Base-by-base conservation (phyloP, 148 eudicot genomes). In the Rhododendron molle region DNA sequence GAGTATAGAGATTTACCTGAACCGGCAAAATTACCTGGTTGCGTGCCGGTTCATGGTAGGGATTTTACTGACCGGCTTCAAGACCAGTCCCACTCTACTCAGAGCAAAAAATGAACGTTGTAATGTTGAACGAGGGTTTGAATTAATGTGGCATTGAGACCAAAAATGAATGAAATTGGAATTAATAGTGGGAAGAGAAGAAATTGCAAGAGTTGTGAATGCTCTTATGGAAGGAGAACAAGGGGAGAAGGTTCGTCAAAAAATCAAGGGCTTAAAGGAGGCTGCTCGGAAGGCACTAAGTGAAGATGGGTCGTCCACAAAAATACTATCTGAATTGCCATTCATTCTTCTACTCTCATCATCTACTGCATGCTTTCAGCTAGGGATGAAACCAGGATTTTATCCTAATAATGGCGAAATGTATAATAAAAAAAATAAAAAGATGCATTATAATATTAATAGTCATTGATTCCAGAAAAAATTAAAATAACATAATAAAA, bases 101-200 rank as follows among this genome's bases (percentile, higher is more conserved):
- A 1, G 87, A 90, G 40, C 91, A 90, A 50, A 82, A 56, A 44
- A 90, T 86, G 87, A 90, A 90, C n/a, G 83, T 87, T 2, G 79
- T 86, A n/a, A 56, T 85, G 82, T 36, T 90, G 2, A 76, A 52
- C 0, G 89, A 88, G 82, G 90, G 82, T 13, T 71, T 88, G 10
- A 84, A n/a, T n/a, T n/a, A n/a, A 81, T 54, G 85, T 88, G 78
- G 91, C 90, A 1, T 44, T 90, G 74, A 86, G 88, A 43, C 86
- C 83, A 4, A 65, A 78, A 20, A 36, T 12, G 23, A 32, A 60
- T 18, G 86, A n/a, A n/a, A n/a, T n/a, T n/a, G n/a, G n/a, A n/a
- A n/a, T n/a, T n/a, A n/a, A n/a, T n/a, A n/a, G n/a, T n/a, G n/a
- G n/a, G n/a, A n/a, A n/a, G n/a, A n/a, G n/a, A n/a, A n/a, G n/a